A percentile compares a stretch with the other conserved stretches of the same genome.
phyloP scores from a whole-genome alignment of 352 stramenopile genomes.

The Globisporangium spinosum region DNA sequence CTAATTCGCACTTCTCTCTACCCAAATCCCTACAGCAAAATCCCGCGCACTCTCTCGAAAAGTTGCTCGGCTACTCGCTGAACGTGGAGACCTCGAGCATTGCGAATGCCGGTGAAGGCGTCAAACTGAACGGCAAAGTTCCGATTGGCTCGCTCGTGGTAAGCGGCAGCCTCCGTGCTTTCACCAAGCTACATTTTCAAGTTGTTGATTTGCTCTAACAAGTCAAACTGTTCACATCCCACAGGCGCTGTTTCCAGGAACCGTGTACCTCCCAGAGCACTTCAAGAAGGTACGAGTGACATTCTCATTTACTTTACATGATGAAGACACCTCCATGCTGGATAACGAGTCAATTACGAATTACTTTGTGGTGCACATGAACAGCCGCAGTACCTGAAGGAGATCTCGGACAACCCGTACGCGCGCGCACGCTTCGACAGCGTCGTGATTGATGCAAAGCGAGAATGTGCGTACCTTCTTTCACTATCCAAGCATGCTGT shows the following conservation, averaged over 20 bases:
- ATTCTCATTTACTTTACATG: background rate
- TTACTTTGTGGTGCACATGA: background rate
- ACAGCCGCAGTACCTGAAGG: constrained; percentile 49
- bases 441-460: constrained; percentile 83
- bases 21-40: constrained; percentile 20
- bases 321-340: background rate
- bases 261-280: constrained; percentile 82
- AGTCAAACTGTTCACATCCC: background rate
- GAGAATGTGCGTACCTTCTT: constrained; percentile 42
- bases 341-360: background rate
- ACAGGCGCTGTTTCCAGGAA: constrained; percentile 72
- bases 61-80: constrained; percentile 69
- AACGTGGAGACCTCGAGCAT: constrained; percentile 66
- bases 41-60: constrained; percentile 40
- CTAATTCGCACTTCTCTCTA: constrained; percentile 11
- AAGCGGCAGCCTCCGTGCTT: constrained; percentile 4
- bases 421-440: constrained; percentile 82
- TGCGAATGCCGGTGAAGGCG: constrained; percentile 55
- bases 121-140: constrained; percentile 59
- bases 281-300: constrained; percentile 68
- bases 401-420: constrained; percentile 75
- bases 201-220: background rate
- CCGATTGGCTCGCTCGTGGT: constrained; percentile 74
- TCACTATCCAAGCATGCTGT: background rate
- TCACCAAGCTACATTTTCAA: background rate